These are phyloP conservation scores for Micromonas commoda DNA, from an alignment of 139 green algal genomes.

Conservation along the genomic window DNA sequence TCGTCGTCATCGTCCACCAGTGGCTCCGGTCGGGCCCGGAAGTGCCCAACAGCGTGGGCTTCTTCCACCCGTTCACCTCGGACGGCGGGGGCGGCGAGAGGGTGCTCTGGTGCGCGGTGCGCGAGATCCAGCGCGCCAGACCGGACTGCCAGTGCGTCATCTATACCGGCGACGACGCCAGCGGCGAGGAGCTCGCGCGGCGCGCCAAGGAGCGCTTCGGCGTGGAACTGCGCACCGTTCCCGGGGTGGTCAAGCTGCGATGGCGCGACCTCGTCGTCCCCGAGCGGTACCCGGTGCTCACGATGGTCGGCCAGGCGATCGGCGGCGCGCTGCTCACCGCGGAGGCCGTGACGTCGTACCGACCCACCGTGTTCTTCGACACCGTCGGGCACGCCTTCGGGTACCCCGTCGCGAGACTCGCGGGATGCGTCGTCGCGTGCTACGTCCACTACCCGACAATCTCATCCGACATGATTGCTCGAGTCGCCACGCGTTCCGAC, in stretches of 20 bases:
- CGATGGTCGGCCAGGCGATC: slow-evolving; percentile 69
- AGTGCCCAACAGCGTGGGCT: slow-evolving; percentile 49
- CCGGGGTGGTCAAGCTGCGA: slow-evolving; percentile 60
- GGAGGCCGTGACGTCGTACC: slow-evolving; percentile 56
- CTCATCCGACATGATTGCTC: slow-evolving; percentile 77
- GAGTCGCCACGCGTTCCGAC: slow-evolving; percentile 43
- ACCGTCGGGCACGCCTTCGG: slow-evolving; percentile 87
- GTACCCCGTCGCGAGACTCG: slow-evolving; percentile 63
- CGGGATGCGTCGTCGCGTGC: slow-evolving; percentile 54
- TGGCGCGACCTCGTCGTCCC: slow-evolving; percentile 29
- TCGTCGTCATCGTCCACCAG: background rate
- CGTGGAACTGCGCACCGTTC: slow-evolving; percentile 13
- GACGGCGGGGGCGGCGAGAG: slow-evolving; percentile 87
- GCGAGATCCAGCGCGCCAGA: slow-evolving; percentile 24
- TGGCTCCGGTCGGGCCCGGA: background rate
- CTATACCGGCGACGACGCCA: slow-evolving; percentile 55
- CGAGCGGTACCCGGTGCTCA: slow-evolving; percentile 70
- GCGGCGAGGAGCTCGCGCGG: slow-evolving; percentile 40
- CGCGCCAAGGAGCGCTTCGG: slow-evolving; percentile 56
- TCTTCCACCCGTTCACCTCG: slow-evolving; percentile 90
- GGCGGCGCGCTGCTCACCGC: slow-evolving; percentile 58
- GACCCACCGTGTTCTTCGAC: slow-evolving; percentile 81
- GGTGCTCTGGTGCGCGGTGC: slow-evolving; percentile 77
- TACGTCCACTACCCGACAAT: slow-evolving; percentile 94
- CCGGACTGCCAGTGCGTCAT: slow-evolving; percentile 39